phyloP scores from a whole-genome alignment of 1,139 yeast genomes.

The Kodamaea arcana region DNA sequence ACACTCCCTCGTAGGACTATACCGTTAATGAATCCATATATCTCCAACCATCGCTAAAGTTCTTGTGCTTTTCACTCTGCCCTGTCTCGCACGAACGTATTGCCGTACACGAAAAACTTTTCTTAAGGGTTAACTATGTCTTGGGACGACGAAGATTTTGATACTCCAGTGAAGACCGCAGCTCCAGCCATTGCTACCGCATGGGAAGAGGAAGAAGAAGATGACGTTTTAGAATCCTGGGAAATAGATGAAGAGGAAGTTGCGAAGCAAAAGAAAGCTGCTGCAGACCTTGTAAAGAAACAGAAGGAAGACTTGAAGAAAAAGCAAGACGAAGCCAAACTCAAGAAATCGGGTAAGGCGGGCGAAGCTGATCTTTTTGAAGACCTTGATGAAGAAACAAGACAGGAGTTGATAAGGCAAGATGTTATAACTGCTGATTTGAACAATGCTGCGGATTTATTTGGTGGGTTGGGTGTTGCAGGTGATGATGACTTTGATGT shows the following conservation, averaged over 20 bases:
- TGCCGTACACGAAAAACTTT: neutral
- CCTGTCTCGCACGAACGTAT: neutral
- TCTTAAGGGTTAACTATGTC: conserved; percentile 26
- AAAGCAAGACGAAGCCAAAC: conserved; percentile 33
- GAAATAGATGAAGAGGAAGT: conserved; percentile 69
- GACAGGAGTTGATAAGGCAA: conserved; percentile 67
- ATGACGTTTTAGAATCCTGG: conserved; percentile 80
- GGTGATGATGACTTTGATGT: conserved; percentile 38
- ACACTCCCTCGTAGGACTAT: neutral
- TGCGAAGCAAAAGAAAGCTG: conserved; percentile 41
- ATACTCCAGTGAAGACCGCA: conserved; percentile 52
- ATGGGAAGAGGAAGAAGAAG: conserved; percentile 80
- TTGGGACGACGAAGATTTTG: conserved; percentile 90
- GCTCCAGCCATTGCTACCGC: conserved; percentile 32
- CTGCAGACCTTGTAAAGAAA: conserved; percentile 35
- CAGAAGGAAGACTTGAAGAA: conserved; percentile 41
- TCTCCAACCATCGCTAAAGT: too few species aligned
- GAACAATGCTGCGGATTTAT: conserved; percentile 88
- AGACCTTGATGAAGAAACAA: conserved; percentile 56
- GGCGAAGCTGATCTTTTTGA: conserved; percentile 56
- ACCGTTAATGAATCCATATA: too few species aligned
- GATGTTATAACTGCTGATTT: conserved; percentile 84
- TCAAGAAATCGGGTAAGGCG: conserved; percentile 21
- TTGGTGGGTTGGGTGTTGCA: conserved; percentile 78
- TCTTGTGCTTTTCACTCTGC: too few species aligned